Conservation (phyloP, 306 rosid genomes). For the Gastrolobium bilobum region DNA sequence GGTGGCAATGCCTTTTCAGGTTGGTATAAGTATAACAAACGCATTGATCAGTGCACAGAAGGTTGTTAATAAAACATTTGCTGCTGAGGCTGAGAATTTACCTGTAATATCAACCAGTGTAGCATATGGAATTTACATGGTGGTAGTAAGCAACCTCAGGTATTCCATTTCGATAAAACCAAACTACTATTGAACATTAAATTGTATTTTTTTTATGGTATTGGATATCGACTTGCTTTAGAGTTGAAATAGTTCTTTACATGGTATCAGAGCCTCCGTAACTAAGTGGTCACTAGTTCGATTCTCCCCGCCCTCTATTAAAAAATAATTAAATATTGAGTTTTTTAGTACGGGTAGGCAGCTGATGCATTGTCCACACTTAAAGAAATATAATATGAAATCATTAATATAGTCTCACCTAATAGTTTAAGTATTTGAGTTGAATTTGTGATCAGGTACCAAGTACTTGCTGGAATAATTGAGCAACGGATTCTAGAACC, state of each 20-base stretch:
- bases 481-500: conserved; percentile 91
- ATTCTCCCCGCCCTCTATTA: too few relatives aligned
- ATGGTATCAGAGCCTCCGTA: too few relatives aligned
- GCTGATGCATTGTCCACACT: too few relatives aligned
- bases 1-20: conserved; percentile 54
- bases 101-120: conserved; percentile 84
- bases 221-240: not conserved
- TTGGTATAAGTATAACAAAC: conserved; percentile 88
- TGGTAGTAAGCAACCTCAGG: conserved; percentile 90
- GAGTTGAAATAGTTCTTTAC: too few relatives aligned
- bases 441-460: conserved; percentile 64
- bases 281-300: too few relatives aligned
- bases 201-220: not conserved
- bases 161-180: conserved; percentile 45
- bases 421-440: not conserved
- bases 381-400: too few relatives aligned
- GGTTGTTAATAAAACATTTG: conserved; percentile 67
- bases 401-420: too few relatives aligned
- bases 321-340: too few relatives aligned
- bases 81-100: conserved; percentile 76
- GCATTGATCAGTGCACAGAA: conserved; percentile 77
- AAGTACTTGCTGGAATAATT: conserved; percentile 80
- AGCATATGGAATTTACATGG: conserved; percentile 89
- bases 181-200: not conserved
- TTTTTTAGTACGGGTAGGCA: too few relatives aligned